These are phyloP conservation scores for Penicillium sp. DNA, from an alignment of 2,329 filamentous ascomycete species.

Conservation along the genomic window DNA sequence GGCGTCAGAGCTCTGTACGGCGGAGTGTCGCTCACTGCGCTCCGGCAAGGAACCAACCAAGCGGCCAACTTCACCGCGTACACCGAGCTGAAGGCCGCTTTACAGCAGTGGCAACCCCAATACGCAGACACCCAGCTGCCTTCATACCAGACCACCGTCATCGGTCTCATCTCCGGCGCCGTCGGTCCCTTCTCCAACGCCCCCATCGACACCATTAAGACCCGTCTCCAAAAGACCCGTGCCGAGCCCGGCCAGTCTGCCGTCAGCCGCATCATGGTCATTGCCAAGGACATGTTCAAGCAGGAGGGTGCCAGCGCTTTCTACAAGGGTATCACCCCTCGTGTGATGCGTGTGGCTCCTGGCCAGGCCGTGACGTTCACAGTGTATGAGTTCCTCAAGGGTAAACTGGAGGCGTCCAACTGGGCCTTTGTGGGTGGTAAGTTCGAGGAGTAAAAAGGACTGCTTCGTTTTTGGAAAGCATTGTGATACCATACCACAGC, in stretches of 20 bases:
- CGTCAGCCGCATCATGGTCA: slow-evolving; percentile 71
- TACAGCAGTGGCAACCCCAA: slow-evolving; percentile 71
- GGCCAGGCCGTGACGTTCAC: slow-evolving; percentile 80
- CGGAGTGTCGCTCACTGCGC: slow-evolving; percentile 86
- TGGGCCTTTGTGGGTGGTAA: slow-evolving; percentile 59
- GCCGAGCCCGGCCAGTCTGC: slow-evolving; percentile 79
- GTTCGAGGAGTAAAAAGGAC: slow-evolving; percentile 59
- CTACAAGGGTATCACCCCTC: slow-evolving; percentile 97
- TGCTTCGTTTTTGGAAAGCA: slow-evolving; percentile 15
- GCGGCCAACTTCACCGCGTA: slow-evolving; percentile 99
- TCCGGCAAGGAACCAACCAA: slow-evolving; percentile 95
- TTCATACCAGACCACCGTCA: slow-evolving; percentile 83
- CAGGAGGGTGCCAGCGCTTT: slow-evolving; percentile 93
- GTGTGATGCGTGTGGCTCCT: slow-evolving; percentile 95
- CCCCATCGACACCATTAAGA: slow-evolving; percentile 99
- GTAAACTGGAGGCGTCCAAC: slow-evolving; percentile 66
- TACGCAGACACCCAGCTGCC: slow-evolving; percentile 67
- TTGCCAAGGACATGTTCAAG: slow-evolving; percentile 83
- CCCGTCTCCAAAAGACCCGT: slow-evolving; percentile 84
- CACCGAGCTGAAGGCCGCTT: slow-evolving; percentile 79
- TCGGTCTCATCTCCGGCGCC: slow-evolving; percentile 86
- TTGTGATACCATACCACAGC: slow-evolving; percentile 26
- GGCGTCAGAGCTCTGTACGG: slow-evolving; percentile 84
- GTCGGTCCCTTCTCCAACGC: slow-evolving; percentile 97
- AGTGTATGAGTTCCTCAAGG: slow-evolving; percentile 75